Percentiles rank a stretch among this genome's conserved stretches.
Evolutionary conservation across 768 basidiomycete species (phyloP).

Genomic region (Leccinum truebloodii): DNA sequence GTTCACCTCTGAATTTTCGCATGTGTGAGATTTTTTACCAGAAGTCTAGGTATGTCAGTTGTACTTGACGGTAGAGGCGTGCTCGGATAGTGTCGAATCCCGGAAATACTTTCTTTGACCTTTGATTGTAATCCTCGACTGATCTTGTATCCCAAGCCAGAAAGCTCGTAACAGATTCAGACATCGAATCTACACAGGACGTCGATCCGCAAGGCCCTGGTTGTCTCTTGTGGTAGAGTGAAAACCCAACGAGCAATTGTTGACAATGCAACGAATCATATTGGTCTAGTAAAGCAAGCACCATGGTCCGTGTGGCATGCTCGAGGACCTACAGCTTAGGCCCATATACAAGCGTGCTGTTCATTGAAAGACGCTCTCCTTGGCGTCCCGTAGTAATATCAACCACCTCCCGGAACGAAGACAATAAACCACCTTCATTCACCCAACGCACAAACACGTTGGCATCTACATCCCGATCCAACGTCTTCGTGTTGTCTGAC

Average conservation of each 20-base stretch:
- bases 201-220: too few species aligned
- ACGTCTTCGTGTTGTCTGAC: constrained; percentile 39
- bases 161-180: background rate
- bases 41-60: constrained; percentile 26
- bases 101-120: background rate
- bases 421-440: constrained; percentile 37
- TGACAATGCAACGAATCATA: background rate
- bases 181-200: background rate
- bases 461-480: constrained; percentile 41
- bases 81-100: constrained; percentile 17
- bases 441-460: constrained; percentile 60
- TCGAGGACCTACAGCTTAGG: constrained; percentile 18
- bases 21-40: constrained; percentile 45
- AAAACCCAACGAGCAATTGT: background rate
- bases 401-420: constrained; percentile 27
- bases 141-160: constrained; percentile 6
- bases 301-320: background rate
- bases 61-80: constrained; percentile 57
- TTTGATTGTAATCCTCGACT: constrained; percentile 3
- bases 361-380: constrained; percentile 14
- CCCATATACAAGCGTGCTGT: constrained; percentile 20
- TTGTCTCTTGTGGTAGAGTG: background rate
- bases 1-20: constrained; percentile 42
- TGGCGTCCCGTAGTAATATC: background rate
- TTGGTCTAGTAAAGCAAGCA: background rate